Percentiles rank a stretch among this genome's conserved stretches.
phyloP scores from a whole-genome alignment of 768 basidiomycete species.

The Sistotremastrum niveocremeum region DNA sequence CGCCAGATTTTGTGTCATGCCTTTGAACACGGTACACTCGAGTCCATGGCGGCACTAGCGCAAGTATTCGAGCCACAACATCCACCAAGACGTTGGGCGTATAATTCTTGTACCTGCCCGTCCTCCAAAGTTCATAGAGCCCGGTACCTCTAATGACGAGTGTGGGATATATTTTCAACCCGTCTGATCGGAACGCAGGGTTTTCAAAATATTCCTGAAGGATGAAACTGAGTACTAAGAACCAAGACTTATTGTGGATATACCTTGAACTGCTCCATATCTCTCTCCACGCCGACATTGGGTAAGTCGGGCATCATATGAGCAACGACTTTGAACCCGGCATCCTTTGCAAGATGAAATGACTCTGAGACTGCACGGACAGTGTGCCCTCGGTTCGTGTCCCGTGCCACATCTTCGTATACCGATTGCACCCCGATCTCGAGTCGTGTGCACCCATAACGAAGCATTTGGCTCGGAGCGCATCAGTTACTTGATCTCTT shows the following conservation, averaged over 20 bases:
- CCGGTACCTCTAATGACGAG: slow-evolving; percentile 96
- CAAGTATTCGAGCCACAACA: slow-evolving; percentile 90
- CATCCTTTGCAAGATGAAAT: slow-evolving; percentile 96
- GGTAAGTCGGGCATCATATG: slow-evolving; percentile 99
- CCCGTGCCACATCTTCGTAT: slow-evolving; percentile 97
- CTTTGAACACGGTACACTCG: slow-evolving; percentile 95
- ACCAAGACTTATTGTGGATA: neutral
- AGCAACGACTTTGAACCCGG: slow-evolving; percentile 98
- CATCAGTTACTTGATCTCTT: neutral
- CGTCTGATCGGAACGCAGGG: slow-evolving; percentile 92
- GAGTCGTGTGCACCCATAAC: slow-evolving; percentile 95
- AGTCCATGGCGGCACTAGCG: slow-evolving; percentile 97
- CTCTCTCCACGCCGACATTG: slow-evolving; percentile 93
- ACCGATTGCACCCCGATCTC: slow-evolving; percentile 99
- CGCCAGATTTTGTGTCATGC: slow-evolving; percentile 22
- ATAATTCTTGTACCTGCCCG: slow-evolving; percentile 97
- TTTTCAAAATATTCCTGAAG: slow-evolving; percentile 91
- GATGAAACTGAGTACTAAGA: neutral
- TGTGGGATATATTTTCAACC: slow-evolving; percentile 96
- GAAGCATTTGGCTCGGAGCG: slow-evolving; percentile 77
- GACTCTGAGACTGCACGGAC: slow-evolving; percentile 94
- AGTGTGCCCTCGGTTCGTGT: slow-evolving; percentile 97
- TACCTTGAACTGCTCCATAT: slow-evolving; percentile 90
- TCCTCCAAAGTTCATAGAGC: slow-evolving; percentile 90
- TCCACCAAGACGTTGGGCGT: slow-evolving; percentile 98